These are phyloP conservation scores for Colletotrichum zoysiae DNA, from an alignment of 2,329 filamentous ascomycete genomes.

Conservation along the genomic window DNA sequence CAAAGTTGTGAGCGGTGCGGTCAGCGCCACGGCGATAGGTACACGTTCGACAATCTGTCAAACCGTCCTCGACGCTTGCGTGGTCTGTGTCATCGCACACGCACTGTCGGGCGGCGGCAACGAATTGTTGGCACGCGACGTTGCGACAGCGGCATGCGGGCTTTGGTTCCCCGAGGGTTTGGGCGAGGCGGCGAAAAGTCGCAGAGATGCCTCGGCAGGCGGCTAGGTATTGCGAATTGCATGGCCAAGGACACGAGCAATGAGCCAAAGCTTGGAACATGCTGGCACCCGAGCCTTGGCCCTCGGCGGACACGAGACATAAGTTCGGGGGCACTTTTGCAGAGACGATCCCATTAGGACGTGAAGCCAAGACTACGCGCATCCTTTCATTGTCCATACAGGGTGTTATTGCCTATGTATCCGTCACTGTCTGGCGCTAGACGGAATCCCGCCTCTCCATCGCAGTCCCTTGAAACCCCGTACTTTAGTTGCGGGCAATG, in stretches of 20 bases:
- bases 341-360: conserved; percentile 8
- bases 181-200: conserved; percentile 19
- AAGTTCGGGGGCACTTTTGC: conserved; percentile 26
- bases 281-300: conserved; percentile 35
- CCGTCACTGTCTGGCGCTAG: not conserved
- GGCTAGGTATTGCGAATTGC: not conserved
- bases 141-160: conserved; percentile 10
- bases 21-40: conserved; percentile 2
- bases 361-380: conserved; percentile 20
- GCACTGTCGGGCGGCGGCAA: not conserved
- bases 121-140: conserved; percentile 25
- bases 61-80: not conserved
- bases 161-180: conserved; percentile 3
- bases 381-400: not conserved
- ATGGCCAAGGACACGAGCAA: conserved; percentile 27
- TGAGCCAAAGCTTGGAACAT: conserved; percentile 31
- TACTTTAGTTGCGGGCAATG: conserved; percentile 8
- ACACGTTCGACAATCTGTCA: conserved; percentile 8
- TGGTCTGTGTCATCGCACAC: conserved; percentile 4
- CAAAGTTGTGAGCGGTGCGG: conserved; percentile 2
- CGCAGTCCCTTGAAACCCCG: conserved; percentile 19
- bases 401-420: not conserved
- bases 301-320: conserved; percentile 16
- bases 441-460: conserved; percentile 28
- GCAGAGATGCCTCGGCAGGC: conserved; percentile 27